Evolutionary conservation across 2,329 filamentous ascomycete genomes (phyloP), one percentile per base, ranked within the genome.

Genomic region (Talaromyces sp.): DNA sequence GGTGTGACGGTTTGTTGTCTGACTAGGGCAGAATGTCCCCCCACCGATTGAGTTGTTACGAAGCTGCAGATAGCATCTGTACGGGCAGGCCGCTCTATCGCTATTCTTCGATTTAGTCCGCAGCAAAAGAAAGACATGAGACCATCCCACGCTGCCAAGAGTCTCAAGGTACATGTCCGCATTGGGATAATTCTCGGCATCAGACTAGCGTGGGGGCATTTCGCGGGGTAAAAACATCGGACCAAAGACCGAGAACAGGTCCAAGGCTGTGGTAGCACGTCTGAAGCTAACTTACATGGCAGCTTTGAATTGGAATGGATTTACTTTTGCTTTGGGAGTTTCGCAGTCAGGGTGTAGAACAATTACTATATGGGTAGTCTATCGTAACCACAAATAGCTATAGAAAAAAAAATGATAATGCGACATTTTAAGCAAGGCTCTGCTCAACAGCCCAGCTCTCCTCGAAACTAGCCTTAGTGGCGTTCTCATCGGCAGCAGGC

Each of bases 401-500:
- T 28, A 28, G 3, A 28, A n/a, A 35, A 33, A 54, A 33, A 52
- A 28, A 31, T 11, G 5, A 39, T 25, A 31, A 35, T n/a, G n/a
- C n/a, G n/a, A n/a, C n/a, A n/a, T n/a, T n/a, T 23, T 50, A 42
- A 42, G 63, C 58, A 57, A 76, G 66, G 4, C 66, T 60, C 52
- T 69, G 70, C 68, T 79, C 77, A 31, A 75, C 59, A 65, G 75
- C 75, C 61, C 78, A 72, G 0, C 69, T 70, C 63, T 79, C 77
- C 7, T 69, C 71, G 63, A 78, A 73, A 54, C 71, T 70, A n/a
- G 72, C 72, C 62, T 76, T 73, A 60, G 75, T 69, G 35, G 69
- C 72, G 5, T 68, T 66, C 3, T 70, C 71, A 31, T 71, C 72
- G 2, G 83, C 82, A 63, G 78, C 76, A 39, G 82, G 82, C 63